phyloP scores from a whole-genome alignment of 257 asterid genomes.

The Galeopsis tetrahit region DNA sequence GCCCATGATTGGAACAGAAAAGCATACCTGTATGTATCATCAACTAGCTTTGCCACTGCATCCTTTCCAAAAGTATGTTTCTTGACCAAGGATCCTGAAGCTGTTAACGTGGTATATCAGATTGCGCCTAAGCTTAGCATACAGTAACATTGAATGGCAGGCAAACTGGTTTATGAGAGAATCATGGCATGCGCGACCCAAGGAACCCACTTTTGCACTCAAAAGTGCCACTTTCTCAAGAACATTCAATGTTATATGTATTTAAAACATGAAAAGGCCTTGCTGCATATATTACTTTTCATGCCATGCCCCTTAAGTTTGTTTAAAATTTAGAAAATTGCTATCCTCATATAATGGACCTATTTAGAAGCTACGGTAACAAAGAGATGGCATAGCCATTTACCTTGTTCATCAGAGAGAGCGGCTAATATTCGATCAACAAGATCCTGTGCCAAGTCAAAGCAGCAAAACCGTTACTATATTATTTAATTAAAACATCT shows the following conservation, averaged over 20 bases:
- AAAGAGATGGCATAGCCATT: slow-evolving; percentile 21
- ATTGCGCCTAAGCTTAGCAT: slow-evolving; percentile 9
- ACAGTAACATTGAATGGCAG: not conserved
- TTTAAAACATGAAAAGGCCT: slow-evolving; percentile 5
- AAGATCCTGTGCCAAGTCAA: slow-evolving; percentile 71
- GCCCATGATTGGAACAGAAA: slow-evolving; percentile 24
- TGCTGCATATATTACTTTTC: slow-evolving; percentile 7
- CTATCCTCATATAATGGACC: slow-evolving; percentile 8
- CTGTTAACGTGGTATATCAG: slow-evolving; percentile 38
- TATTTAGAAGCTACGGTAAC: slow-evolving; percentile 23
- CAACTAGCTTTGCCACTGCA: slow-evolving; percentile 81
- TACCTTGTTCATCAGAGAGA: slow-evolving; percentile 88
- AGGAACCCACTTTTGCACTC: slow-evolving; percentile 11
- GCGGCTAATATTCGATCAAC: slow-evolving; percentile 81
- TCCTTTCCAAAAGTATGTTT: slow-evolving; percentile 75
- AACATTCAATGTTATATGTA: slow-evolving; percentile 20
- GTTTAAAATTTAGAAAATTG: slow-evolving; percentile 17
- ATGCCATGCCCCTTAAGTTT: slow-evolving; percentile 13
- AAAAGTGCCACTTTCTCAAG: slow-evolving; percentile 20
- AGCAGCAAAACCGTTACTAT: slow-evolving; percentile 17
- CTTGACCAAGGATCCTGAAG: slow-evolving; percentile 81
- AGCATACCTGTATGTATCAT: slow-evolving; percentile 83
- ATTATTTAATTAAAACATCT: slow-evolving; percentile 22
- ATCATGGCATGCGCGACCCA: not conserved
- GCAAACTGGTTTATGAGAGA: slow-evolving; percentile 3